Evolutionary conservation across 768 basidiomycete species (phyloP), one percentile per base, ranked within the genome.

Genomic region (Termitomyces eurrhizus): DNA sequence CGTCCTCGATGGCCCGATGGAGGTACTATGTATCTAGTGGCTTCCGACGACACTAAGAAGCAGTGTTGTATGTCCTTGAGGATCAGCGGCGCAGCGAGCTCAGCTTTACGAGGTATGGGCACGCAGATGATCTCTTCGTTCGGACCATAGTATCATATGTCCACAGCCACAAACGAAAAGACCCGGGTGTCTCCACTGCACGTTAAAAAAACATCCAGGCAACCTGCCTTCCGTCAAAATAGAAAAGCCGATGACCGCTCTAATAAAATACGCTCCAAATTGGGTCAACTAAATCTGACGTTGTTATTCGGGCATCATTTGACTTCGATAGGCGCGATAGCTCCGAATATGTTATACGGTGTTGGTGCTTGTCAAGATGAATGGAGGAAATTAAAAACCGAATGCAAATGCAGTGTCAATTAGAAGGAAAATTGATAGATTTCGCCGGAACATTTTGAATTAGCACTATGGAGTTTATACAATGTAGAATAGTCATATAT

Each of bases 281-380:
- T 48, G 26, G 46, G 44, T 29, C n/a, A 32, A 53, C 41, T n/a
- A 48, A 35, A 41, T 46, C 60, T 62, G 61, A 62, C 60, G 63
- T 66, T 71, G 63, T 66, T 71, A 67, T 70, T 73, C 71, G 73
- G 72, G 59, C 64, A 69, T 66, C 62, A 69, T 69, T 65, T 54
- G 35, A 55, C 26, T 51, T 61, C 56, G 48, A 55, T 56, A 56
- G 53, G 60, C 62, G 53, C 57, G 42, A 45, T 59, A 48, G 57
- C 57, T 56, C 58, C 60, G 58, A 57, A 57, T 54, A 52, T 57
- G 29, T 21, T 21, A 59, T 52, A 48, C 44, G 29, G 13, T 1
- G 8, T 13, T 52, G 41, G 16, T 58, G 13, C 35, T 48, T 60
- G 62, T 57, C 49, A 57, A 26, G 37, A 54, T 62, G 53, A 59